Base-by-base conservation (phyloP, 2,329 filamentous ascomycete genomes). In the Dactylella cylindrospora region DNA sequence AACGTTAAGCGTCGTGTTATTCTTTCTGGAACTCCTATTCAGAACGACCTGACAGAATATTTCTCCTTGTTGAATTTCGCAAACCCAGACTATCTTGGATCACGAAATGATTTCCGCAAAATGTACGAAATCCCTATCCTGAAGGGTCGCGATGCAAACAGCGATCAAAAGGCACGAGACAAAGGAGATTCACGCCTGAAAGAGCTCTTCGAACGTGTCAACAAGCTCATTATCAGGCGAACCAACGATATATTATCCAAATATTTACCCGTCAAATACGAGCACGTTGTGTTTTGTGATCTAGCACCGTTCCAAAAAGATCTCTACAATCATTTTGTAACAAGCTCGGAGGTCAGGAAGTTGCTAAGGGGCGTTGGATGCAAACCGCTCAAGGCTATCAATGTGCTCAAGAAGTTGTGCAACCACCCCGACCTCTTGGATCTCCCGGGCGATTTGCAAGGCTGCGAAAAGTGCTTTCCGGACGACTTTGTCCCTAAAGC, bases 201-300 rank as follows among this genome's bases (percentile, higher is more conserved):
- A 3, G 91, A 95, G 69, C 80, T 98, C 10, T 81, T 95, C 2
- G 77, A 78, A 2, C 77, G 95, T 36, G 93, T 98, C 71, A 98
- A 97, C 76, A 96, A 95, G 70, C 98, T 98, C 75, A 94, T 98
- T 72, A 98, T 98, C 69, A 86, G 93, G 60, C 84, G 93, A 55
- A 96, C 91, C 3, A 98, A 98, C 79, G 93, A 98, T 70, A 95
- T 98, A 64, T 76, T 98, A 19, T 96, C 91, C 45, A 98, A 98
- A 73, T 98, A 98, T 71, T 76, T 98, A 59, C 93, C 93, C 0
- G 84, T 97, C 76, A 98, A 98, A 76, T 98, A 98, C 74, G 93
- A 98, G 73, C 93, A 98, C 72, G 93, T 98, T 23, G 93, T 98
- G 0, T 98, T 98, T 75, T 98, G 93, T 78, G 91, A 91, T 68